Conservation (phyloP, 805 yeast genomes). For the Teunomyces kruisii region DNA sequence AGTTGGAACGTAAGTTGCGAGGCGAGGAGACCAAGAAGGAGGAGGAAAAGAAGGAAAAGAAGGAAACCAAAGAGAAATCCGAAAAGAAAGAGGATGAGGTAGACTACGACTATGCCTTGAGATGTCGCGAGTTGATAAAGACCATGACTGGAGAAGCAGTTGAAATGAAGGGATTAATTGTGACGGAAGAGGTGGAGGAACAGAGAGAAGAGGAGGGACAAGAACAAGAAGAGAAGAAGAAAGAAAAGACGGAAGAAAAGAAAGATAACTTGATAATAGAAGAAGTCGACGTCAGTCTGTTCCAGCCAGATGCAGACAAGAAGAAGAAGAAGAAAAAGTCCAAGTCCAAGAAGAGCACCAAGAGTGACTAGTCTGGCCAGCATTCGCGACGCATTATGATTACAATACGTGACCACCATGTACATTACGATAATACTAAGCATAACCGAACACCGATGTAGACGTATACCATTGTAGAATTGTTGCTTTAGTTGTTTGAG, state of each 20-base stretch:
- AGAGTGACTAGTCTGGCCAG: not conserved
- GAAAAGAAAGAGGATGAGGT: slow-evolving; percentile 18
- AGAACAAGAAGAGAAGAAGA: slow-evolving; percentile 11
- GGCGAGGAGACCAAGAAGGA: slow-evolving; percentile 17
- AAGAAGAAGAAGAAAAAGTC: slow-evolving; percentile 9
- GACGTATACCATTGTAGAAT: no score
- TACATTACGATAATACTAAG: not conserved
- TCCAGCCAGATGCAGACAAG: slow-evolving; percentile 6
- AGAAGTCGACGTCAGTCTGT: slow-evolving; percentile 8
- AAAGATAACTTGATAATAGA: slow-evolving; percentile 10
- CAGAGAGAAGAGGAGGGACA: slow-evolving; percentile 12
- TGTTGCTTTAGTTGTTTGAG: no score
- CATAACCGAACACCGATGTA: not conserved
- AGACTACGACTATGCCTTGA: slow-evolving; percentile 39
- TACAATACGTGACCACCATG: not conserved
- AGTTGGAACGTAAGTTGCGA: slow-evolving; percentile 26
- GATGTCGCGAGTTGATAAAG: slow-evolving; percentile 39
- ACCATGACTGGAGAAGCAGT: slow-evolving; percentile 36
- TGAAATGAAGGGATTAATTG: slow-evolving; percentile 27
- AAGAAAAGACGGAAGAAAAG: slow-evolving; percentile 14
- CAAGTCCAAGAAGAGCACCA: slow-evolving; percentile 2
- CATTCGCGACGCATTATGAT: not conserved
- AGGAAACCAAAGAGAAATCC: not conserved
- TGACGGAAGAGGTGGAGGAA: slow-evolving; percentile 7
- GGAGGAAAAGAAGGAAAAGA: slow-evolving; percentile 17